Conservation (phyloP, 352 stramenopile genomes). For the Thraustotheca clavata region DNA sequence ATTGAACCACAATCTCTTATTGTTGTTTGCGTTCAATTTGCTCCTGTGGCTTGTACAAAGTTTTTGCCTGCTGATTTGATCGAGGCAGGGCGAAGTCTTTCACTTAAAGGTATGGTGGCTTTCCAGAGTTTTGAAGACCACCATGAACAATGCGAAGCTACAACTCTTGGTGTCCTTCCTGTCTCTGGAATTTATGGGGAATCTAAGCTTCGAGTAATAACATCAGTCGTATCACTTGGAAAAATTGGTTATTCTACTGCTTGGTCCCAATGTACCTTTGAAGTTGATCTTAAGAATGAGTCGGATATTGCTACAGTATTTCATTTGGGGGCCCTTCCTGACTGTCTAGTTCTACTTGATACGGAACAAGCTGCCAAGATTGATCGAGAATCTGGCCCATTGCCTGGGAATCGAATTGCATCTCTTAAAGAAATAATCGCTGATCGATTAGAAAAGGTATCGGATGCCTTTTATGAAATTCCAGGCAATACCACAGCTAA, state of each 20-base stretch:
- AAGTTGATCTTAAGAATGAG: slow-evolving; percentile 53
- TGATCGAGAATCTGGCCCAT: not conserved
- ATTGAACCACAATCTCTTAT: slow-evolving; percentile 42
- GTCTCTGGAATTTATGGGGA: slow-evolving; percentile 57
- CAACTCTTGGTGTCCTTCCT: slow-evolving; percentile 56
- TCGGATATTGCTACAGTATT: slow-evolving; percentile 58
- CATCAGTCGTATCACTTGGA: slow-evolving; percentile 49
- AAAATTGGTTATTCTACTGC: slow-evolving; percentile 78
- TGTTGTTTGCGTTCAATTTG: slow-evolving; percentile 59
- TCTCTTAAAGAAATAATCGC: not conserved
- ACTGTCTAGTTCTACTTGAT: slow-evolving; percentile 41
- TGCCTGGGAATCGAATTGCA: not conserved
- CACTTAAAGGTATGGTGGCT: slow-evolving; percentile 53
- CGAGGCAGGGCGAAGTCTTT: slow-evolving; percentile 46
- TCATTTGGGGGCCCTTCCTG: slow-evolving; percentile 43
- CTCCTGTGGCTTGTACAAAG: slow-evolving; percentile 44
- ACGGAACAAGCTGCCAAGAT: slow-evolving; percentile 30
- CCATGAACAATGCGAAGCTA: slow-evolving; percentile 29
- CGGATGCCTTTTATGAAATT: not conserved
- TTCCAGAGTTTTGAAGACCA: slow-evolving; percentile 56
- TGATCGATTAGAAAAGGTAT: not conserved
- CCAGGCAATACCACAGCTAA: not conserved
- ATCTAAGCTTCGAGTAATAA: slow-evolving; percentile 39
- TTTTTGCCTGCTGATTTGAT: slow-evolving; percentile 43
- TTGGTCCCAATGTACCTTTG: slow-evolving; percentile 62